Percentiles rank a stretch among this genome's conserved stretches.
These are phyloP conservation scores for Lentinula edodes DNA, from an alignment of 768 basidiomycete genomes.

Conservation along the genomic window DNA sequence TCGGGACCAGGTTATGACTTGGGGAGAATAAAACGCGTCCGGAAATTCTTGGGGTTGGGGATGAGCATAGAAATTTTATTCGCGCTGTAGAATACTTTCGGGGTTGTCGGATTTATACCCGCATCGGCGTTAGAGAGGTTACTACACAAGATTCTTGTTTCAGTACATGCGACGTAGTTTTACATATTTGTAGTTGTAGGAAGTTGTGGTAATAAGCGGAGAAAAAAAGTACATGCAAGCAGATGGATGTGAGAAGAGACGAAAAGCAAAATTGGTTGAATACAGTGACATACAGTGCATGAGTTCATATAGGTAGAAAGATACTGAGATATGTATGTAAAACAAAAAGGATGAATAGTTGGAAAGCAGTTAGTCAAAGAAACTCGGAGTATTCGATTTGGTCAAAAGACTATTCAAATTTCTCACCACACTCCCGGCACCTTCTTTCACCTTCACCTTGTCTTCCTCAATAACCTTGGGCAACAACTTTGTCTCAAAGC, in stretches of 20 bases:
- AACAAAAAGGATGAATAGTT: neutral
- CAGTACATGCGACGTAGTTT: neutral
- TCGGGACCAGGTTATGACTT: no score
- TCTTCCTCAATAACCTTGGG: conserved; percentile 59
- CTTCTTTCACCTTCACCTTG: conserved; percentile 61
- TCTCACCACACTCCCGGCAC: conserved; percentile 68
- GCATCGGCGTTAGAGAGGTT: neutral
- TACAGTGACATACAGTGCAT: neutral
- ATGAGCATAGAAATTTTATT: neutral
- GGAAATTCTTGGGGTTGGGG: neutral
- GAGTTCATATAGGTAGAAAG: neutral
- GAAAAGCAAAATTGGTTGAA: neutral
- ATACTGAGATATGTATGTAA: neutral
- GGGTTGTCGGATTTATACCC: neutral
- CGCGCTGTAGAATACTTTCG: neutral
- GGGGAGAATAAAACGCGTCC: neutral
- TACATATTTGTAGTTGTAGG: neutral
- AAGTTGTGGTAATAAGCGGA: neutral
- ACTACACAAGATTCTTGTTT: neutral
- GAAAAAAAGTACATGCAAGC: neutral
- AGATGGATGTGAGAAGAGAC: neutral
- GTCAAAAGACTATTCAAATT: conserved; percentile 67
- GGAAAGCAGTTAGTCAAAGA: conserved; percentile 23
- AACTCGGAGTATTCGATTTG: conserved; percentile 36
- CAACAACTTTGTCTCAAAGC: conserved; percentile 68